Evolutionary conservation across 495 filamentous ascomycete species (phyloP).

Genomic region (Aspergillus conjunctus): DNA sequence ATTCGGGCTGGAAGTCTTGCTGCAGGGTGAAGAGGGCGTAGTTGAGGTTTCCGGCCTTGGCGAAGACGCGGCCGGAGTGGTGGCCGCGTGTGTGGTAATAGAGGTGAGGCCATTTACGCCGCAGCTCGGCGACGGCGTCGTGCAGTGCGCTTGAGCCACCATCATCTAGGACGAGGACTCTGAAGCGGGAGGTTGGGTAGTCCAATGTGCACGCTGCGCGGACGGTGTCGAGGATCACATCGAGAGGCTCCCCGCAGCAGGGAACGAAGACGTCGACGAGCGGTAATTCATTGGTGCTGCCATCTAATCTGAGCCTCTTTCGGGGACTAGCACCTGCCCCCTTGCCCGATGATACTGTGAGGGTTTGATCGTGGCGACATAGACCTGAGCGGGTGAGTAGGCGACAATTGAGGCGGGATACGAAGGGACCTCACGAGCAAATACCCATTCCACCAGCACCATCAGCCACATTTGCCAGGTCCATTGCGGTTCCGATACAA

Average conservation of each 20-base stretch:
- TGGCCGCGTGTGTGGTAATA: conserved; percentile 50
- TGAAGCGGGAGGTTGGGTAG: conserved; percentile 48
- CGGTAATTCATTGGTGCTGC: conserved; percentile 31
- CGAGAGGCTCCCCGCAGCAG: conserved; percentile 51
- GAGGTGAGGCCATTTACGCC: conserved; percentile 38
- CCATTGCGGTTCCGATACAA: conserved; percentile 12
- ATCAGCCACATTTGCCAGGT: conserved; percentile 39
- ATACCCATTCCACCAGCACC: conserved; percentile 32
- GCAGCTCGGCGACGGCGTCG: conserved; percentile 31
- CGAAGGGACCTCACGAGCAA: conserved; percentile 27
- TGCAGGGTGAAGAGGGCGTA: conserved; percentile 46
- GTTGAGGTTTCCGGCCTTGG: conserved; percentile 60
- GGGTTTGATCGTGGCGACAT: conserved; percentile 31
- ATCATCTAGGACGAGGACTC: conserved; percentile 55
- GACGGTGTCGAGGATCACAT: conserved; percentile 55
- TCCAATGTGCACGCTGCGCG: conserved; percentile 49
- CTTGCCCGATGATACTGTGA: conserved; percentile 26
- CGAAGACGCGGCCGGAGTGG: conserved; percentile 42
- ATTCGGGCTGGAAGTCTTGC: conserved; percentile 45
- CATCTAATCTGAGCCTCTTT: conserved; percentile 30
- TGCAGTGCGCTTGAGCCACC: conserved; percentile 41
- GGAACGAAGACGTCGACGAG: conserved; percentile 51
- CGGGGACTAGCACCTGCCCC: conserved; percentile 14
- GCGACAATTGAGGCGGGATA: not conserved
- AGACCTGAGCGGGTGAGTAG: conserved; percentile 22